These are phyloP conservation scores for Xylaria sp. DNA, from an alignment of 2,329 filamentous ascomycete species.

Conservation along the genomic window DNA sequence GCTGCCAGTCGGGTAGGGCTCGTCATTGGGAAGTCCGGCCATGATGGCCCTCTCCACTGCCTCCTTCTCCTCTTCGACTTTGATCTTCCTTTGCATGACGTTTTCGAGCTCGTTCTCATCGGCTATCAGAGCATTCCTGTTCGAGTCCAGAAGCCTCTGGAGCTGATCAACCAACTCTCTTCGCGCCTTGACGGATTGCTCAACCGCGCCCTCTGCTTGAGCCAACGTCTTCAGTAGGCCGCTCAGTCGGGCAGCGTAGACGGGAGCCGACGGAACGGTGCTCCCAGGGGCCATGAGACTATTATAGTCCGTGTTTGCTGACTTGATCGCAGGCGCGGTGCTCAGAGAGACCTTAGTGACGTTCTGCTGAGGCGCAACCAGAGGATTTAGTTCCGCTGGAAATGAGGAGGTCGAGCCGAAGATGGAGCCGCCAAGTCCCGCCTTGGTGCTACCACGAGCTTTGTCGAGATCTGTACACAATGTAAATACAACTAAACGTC, in stretches of 20 bases:
- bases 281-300: constrained; percentile 80
- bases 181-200: constrained; percentile 88
- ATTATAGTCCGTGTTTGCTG: constrained; percentile 83
- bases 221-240: constrained; percentile 90
- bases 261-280: constrained; percentile 80
- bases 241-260: constrained; percentile 89
- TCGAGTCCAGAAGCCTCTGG: constrained; percentile 82
- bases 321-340: constrained; percentile 73
- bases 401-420: constrained; percentile 71
- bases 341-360: constrained; percentile 78
- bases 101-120: constrained; percentile 76
- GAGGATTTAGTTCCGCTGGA: constrained; percentile 79
- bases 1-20: constrained; percentile 61
- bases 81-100: constrained; percentile 72
- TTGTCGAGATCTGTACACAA: constrained; percentile 68
- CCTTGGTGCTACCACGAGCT: constrained; percentile 63
- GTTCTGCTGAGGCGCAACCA: constrained; percentile 79
- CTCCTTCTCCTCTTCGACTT: constrained; percentile 83
- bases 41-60: constrained; percentile 94
- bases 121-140: constrained; percentile 73
- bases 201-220: constrained; percentile 87
- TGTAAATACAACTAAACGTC: constrained; percentile 31
- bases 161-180: constrained; percentile 80
- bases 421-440: constrained; percentile 70
- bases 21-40: constrained; percentile 75